These are phyloP conservation scores for Tetratostichococcus sp. DNA, from an alignment of 139 green algal species.

Conservation along the genomic window DNA sequence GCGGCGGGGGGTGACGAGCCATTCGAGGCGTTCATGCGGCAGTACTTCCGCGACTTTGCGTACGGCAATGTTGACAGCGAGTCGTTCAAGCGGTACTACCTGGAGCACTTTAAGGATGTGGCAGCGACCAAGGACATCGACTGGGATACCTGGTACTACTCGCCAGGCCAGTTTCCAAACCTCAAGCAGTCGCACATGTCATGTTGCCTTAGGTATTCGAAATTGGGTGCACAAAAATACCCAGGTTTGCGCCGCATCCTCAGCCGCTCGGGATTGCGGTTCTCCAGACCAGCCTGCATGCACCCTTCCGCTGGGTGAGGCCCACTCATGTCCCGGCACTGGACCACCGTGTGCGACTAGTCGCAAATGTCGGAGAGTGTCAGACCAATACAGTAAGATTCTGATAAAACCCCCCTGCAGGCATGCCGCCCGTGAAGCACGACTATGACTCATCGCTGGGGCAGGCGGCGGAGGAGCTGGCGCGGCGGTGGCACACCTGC, in stretches of 20 bases:
- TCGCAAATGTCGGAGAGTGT: too few species aligned
- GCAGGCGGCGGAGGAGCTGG: constrained; percentile 54
- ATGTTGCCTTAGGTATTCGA: too few species aligned
- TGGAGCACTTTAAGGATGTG: constrained; percentile 52
- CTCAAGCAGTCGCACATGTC: too few species aligned
- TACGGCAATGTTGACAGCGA: constrained; percentile 12
- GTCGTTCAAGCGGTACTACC: constrained; percentile 54
- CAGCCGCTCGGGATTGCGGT: too few species aligned
- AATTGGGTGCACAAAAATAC: too few species aligned
- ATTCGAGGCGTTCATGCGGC: constrained; percentile 70
- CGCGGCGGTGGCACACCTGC: constrained; percentile 59
- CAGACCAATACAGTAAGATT: too few species aligned
- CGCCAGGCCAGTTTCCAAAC: constrained; percentile 27
- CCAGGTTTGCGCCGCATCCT: too few species aligned
- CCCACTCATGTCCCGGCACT: too few species aligned
- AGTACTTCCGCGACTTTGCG: constrained; percentile 49
- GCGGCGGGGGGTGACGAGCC: constrained; percentile 55
- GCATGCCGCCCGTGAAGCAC: constrained; percentile 73
- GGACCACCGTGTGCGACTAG: too few species aligned
- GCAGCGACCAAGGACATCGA: constrained; percentile 44
- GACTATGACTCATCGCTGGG: constrained; percentile 65
- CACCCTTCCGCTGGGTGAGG: too few species aligned
- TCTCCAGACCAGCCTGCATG: too few species aligned
- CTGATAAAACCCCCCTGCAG: too few species aligned
- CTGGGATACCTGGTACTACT: constrained; percentile 78